phyloP scores from a whole-genome alignment of 1,139 yeast species.

The Diutina pseudorugosa region DNA sequence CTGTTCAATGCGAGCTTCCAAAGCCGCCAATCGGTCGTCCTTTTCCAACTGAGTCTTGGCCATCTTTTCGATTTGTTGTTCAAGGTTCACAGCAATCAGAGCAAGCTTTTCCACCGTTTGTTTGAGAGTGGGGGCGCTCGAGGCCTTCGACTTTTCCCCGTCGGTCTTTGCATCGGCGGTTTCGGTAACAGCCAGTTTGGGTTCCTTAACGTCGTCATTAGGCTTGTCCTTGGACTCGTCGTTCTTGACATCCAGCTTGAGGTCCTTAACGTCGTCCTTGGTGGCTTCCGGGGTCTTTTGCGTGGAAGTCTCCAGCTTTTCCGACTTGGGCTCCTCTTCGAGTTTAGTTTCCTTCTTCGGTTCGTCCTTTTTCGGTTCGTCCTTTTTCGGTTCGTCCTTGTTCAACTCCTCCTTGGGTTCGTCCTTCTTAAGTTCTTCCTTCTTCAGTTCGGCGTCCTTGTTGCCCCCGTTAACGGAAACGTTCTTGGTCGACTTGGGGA shows the following conservation, averaged over 20 bases:
- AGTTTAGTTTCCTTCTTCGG: conserved; percentile 8
- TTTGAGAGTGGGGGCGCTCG: conserved; percentile 24
- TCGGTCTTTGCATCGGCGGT: conserved; percentile 2
- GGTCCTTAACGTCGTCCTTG: not conserved
- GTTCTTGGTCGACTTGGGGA: conserved; percentile 12
- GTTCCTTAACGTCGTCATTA: not conserved
- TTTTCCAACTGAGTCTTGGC: conserved; percentile 45
- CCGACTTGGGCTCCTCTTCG: conserved; percentile 7
- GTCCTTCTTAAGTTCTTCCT: conserved; percentile 7
- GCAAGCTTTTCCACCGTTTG: conserved; percentile 60
- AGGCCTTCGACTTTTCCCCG: not conserved
- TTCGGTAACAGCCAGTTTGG: conserved; percentile 4
- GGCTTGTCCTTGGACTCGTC: not conserved
- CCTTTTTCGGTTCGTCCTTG: conserved; percentile 6
- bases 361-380: conserved; percentile 7
- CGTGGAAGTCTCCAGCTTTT: conserved; percentile 6
- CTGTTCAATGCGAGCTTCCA: conserved; percentile 31
- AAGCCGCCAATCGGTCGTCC: conserved; percentile 40
- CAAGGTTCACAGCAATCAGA: conserved; percentile 26
- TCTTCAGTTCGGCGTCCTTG: conserved; percentile 6
- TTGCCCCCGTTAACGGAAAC: not conserved
- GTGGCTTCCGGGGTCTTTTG: conserved; percentile 1
- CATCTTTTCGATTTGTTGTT: conserved; percentile 37
- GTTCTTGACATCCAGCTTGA: conserved; percentile 3
- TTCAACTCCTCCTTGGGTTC: conserved; percentile 5